Conservation (phyloP, 2,329 filamentous ascomycete genomes). For the Hirsutella rhossiliensis region DNA sequence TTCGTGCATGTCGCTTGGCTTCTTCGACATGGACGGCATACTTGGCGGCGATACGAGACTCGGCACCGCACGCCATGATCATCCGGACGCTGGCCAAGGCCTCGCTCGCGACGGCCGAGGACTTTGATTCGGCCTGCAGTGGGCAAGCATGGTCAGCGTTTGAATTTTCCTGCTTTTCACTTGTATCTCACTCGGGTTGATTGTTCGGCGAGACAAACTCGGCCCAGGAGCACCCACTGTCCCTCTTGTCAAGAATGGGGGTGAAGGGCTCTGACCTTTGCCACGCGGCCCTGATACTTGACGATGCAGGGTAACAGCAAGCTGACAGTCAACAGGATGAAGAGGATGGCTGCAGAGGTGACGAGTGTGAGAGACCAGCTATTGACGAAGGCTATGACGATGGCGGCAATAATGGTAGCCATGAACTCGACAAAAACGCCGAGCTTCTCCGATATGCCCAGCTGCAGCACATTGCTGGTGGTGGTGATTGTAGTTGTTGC, state of each 20-base stretch:
- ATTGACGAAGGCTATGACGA: slow-evolving; percentile 42
- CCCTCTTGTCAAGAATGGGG: too few species aligned
- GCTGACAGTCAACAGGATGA: slow-evolving; percentile 36
- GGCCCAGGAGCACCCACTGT: too few species aligned
- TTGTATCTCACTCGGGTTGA: background rate
- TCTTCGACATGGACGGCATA: slow-evolving; percentile 45
- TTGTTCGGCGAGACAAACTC: too few species aligned
- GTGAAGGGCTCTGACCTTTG: slow-evolving; percentile 16
- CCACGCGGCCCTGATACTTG: slow-evolving; percentile 33
- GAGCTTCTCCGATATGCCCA: slow-evolving; percentile 53
- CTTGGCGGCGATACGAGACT: slow-evolving; percentile 37
- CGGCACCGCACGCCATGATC: slow-evolving; percentile 50
- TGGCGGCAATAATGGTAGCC: slow-evolving; percentile 37
- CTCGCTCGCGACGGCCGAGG: slow-evolving; percentile 48
- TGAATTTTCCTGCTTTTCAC: background rate
- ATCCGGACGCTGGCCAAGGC: slow-evolving; percentile 47
- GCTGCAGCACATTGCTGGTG: slow-evolving; percentile 50
- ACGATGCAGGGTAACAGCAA: slow-evolving; percentile 42
- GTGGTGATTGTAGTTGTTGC: slow-evolving; percentile 51
- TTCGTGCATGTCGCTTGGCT: slow-evolving; percentile 35
- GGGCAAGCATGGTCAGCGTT: background rate
- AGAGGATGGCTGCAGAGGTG: slow-evolving; percentile 42
- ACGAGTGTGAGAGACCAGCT: slow-evolving; percentile 50
- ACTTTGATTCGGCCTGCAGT: slow-evolving; percentile 38
- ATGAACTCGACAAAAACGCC: slow-evolving; percentile 45